Base-by-base conservation (phyloP, 352 stramenopile genomes). In the Phytophthora crassamura region DNA sequence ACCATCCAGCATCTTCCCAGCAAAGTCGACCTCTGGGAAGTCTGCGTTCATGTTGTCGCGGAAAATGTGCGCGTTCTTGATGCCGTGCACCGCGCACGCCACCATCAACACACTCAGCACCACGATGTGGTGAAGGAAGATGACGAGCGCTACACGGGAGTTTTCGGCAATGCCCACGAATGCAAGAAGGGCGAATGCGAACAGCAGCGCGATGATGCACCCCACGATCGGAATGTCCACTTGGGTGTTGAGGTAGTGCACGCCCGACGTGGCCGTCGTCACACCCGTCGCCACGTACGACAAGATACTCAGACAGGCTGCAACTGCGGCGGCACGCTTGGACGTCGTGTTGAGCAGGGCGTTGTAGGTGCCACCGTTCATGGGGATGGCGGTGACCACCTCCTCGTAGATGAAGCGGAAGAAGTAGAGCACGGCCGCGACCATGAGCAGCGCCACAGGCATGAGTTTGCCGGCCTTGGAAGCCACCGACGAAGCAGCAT, bases 331-430 rank as follows among this genome's bases (percentile, higher is more conserved):
- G 16, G 91, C 72, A 32, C 78, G 74, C 75, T 97, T 97, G 36
- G 71, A 90, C 25, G 88, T 96, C 22, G 85, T 90, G 72, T 97
- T 97, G 11, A 97, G 65, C 30, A 97, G 69, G 7, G 90, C 82
- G 72, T 96, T 97, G 72, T 97, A 97, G 16, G 84, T 89, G 22
- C 90, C 90, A 15, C 90, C 89, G 69, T 97, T 97, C 59, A 95
- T 80, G 4, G 89, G 88, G 33, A 97, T 79, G 2, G 90, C 90
- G 20, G 77, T 93, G 43, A 96, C 88, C 8, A 88, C 89, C 63
- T 97, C n/a, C n/a, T n/a, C n/a, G n/a, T n/a, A n/a, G n/a, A n/a
- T n/a, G n/a, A 85, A 89, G n/a, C 78, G 78, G 53, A 78, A 82
- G 49, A 75, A 72, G 64, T 85, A 85, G 30, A 87, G 67, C 42